Evolutionary conservation across 1,139 yeast genomes (phyloP).

Genomic region (Yamadazyma songkhlaensis): DNA sequence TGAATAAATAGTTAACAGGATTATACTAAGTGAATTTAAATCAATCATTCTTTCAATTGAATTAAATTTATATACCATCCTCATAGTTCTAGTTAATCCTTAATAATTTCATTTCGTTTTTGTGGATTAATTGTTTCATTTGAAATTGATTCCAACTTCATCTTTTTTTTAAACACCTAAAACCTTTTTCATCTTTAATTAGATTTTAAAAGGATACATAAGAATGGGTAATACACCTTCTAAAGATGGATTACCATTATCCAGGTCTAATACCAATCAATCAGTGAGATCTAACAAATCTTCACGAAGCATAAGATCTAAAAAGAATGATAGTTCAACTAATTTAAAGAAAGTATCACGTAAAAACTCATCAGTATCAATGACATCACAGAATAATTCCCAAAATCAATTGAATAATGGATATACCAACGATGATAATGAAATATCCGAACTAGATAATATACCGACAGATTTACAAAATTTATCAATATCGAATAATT

Average conservation of each 20-base stretch:
- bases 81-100: background rate
- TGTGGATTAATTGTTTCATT: no score
- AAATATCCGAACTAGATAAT: conserved; percentile 6
- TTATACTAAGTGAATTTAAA: background rate
- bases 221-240: conserved; percentile 47
- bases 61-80: no score
- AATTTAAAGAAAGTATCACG: conserved; percentile 27
- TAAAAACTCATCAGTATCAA: conserved; percentile 29
- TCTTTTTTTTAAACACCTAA: no score
- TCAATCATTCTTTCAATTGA: background rate
- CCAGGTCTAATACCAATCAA: conserved; percentile 52
- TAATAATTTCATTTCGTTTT: background rate
- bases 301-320: conserved; percentile 21
- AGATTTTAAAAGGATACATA: no score
- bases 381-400: background rate
- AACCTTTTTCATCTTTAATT: no score
- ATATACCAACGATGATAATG: background rate
- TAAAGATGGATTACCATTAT: conserved; percentile 41
- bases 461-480: conserved; percentile 13
- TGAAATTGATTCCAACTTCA: no score
- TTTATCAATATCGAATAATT: conserved; percentile 11
- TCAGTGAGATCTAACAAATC: conserved; percentile 52
- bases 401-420: background rate
- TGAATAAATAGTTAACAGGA: background rate
- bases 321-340: conserved; percentile 12